Percentiles rank a stretch among this genome's conserved stretches.
phyloP scores from a whole-genome alignment of 306 rosid genomes.

The Lathyrus tuberosus region DNA sequence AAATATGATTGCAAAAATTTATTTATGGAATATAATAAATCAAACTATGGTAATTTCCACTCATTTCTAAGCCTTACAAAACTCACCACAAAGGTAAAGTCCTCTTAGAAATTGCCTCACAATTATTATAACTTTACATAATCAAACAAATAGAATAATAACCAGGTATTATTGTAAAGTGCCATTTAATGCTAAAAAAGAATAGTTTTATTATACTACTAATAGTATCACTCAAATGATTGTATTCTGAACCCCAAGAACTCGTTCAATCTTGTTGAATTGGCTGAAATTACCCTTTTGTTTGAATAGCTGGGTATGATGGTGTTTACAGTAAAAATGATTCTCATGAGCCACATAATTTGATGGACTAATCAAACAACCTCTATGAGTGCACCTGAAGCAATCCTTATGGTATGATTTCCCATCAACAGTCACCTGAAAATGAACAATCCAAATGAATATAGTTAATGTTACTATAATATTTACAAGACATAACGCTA shows the following conservation, averaged over 20 bases:
- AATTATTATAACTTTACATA: constrained; percentile 19
- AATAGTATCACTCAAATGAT: constrained; percentile 36
- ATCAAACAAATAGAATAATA: constrained; percentile 17
- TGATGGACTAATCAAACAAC: constrained; percentile 90
- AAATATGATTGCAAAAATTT: no score
- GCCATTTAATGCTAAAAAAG: no score
- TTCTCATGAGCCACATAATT: constrained; percentile 91
- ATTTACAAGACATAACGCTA: no score
- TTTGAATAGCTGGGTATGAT: constrained; percentile 89
- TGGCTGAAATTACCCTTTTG: constrained; percentile 93
- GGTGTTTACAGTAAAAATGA: constrained; percentile 85
- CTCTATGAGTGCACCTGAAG: constrained; percentile 88
- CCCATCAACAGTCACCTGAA: constrained; percentile 88
- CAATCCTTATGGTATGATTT: constrained; percentile 77
- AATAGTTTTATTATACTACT: no score
- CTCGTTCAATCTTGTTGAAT: constrained; percentile 56
- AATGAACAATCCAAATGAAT: constrained; percentile 1
- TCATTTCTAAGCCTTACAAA: constrained; percentile 44
- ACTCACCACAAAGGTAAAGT: constrained; percentile 39
- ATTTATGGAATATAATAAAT: constrained; percentile 19
- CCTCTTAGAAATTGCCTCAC: constrained; percentile 35
- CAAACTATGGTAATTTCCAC: constrained; percentile 31
- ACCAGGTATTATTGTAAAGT: constrained; percentile 35
- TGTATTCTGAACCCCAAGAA: constrained; percentile 45
- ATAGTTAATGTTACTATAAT: background rate